Evolutionary conservation across 2,329 filamentous ascomycete genomes (phyloP), one percentile per base, ranked within the genome.

Genomic region (Proliferodiscus dingleyae): DNA sequence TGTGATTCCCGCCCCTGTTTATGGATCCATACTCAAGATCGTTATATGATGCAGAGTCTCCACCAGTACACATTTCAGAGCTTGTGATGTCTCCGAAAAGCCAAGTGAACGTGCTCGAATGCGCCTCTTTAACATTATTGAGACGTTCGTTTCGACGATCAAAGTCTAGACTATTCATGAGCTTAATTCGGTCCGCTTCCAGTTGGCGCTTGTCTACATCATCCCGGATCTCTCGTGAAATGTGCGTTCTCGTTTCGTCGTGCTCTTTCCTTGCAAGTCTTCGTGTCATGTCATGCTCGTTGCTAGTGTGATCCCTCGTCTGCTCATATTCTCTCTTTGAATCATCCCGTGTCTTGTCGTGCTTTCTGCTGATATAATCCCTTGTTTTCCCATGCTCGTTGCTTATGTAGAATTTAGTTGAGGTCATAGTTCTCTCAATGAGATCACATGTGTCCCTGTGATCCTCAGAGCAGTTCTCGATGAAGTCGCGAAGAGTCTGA

Each of bases 111-210:
- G 40, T 24, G 13, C 34, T 22, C 5, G 10, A 22, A 4, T 42
- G 18, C 26, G 22, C 40, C 22, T 42, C 28, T 19, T 33, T 42
- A 19, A 33, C 23, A 33, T 42, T 21, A 33, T 30, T 24, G 6
- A 32, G 8, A 23, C 40, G 18, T 22, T 42, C 8, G 19, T 34
- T 22, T 30, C 40, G 26, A 13, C 21, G 13, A 22, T 29, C 15
- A 34, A 42, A 42, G 15, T 42, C 21, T 4, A 42, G 22, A 18
- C 40, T 42, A 13, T 33, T 33, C 21, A 33, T 15, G 10, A 42
- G 21, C 19, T 42, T 5, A 5, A 9, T 19, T 42, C 28, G 26
- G 32, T 32, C 16, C 18, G 18, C 26, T n/a, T 30, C 22, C 15
- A 29, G 13, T 28, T 28, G 7, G 26, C 13, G 28, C 11, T 7